These are phyloP conservation scores for Fomitopsis schrenkii DNA, from an alignment of 1,284 basidiomycete genomes.

Conservation along the genomic window DNA sequence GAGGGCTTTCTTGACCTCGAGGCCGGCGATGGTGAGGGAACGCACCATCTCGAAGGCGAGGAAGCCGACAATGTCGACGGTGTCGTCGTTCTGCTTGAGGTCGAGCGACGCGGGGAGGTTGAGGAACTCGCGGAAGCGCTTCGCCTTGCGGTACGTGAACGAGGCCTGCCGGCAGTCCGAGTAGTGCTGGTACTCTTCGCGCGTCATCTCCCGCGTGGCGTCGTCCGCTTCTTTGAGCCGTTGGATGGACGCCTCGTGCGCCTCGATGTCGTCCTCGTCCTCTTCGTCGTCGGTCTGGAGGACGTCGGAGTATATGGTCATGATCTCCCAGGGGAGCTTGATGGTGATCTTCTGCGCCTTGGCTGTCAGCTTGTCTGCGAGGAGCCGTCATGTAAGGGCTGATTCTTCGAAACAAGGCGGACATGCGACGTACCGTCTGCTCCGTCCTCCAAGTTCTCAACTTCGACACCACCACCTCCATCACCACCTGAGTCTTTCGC, in stretches of 20 bases:
- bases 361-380: slow-evolving; percentile 69
- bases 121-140: slow-evolving; percentile 94
- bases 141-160: slow-evolving; percentile 95
- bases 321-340: slow-evolving; percentile 95
- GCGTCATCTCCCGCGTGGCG: slow-evolving; percentile 92
- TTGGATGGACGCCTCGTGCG: slow-evolving; percentile 90
- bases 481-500: slow-evolving; percentile 86
- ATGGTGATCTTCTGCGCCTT: slow-evolving; percentile 94
- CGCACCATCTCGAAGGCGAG: slow-evolving; percentile 97
- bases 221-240: slow-evolving; percentile 93
- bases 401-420: not conserved
- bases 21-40: slow-evolving; percentile 82
- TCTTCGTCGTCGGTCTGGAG: slow-evolving; percentile 90
- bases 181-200: slow-evolving; percentile 97
- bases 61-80: slow-evolving; percentile 95
- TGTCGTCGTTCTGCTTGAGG: slow-evolving; percentile 91
- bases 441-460: slow-evolving; percentile 75
- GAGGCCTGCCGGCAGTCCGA: slow-evolving; percentile 96
- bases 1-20: slow-evolving; percentile 76
- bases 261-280: slow-evolving; percentile 95
- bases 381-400: not conserved
- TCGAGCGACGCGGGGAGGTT: slow-evolving; percentile 89
- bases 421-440: slow-evolving; percentile 50
- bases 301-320: slow-evolving; percentile 87
- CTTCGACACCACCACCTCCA: slow-evolving; percentile 75